A percentile compares a stretch with the other conserved stretches of the same genome.
Conservation (phyloP, 2,329 filamentous ascomycete genomes). For the Xylaria sp. region DNA sequence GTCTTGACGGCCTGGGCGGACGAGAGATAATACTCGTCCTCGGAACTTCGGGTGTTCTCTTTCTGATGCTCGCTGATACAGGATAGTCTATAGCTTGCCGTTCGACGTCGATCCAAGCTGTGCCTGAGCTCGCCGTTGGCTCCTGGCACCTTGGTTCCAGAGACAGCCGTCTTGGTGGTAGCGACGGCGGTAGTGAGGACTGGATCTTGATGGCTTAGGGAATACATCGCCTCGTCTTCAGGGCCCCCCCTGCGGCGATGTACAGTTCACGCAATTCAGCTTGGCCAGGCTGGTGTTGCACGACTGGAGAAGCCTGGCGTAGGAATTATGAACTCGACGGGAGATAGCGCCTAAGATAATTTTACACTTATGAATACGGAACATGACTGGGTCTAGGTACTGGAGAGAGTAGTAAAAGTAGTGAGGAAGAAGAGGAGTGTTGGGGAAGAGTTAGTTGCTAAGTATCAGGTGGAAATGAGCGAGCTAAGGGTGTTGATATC, state of each 20-base stretch:
- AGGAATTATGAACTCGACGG: constrained; percentile 31
- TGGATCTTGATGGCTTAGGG: constrained; percentile 35
- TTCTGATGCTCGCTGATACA: constrained; percentile 38
- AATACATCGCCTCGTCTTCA: constrained; percentile 40
- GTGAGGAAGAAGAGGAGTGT: background rate
- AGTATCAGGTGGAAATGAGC: background rate
- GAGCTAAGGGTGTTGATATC: too few species aligned
- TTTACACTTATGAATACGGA: constrained; percentile 39
- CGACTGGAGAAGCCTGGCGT: constrained; percentile 32
- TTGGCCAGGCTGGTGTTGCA: constrained; percentile 34
- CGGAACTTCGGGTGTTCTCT: constrained; percentile 40
- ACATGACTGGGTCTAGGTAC: constrained; percentile 39
- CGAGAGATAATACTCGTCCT: constrained; percentile 36
- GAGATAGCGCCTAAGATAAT: constrained; percentile 39
- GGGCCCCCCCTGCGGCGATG: constrained; percentile 30
- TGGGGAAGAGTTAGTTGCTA: background rate
- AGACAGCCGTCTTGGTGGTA: constrained; percentile 17
- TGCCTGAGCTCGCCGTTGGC: constrained; percentile 24
- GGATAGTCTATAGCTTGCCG: constrained; percentile 26
- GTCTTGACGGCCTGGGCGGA: constrained; percentile 21
- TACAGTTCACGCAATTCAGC: constrained; percentile 26
- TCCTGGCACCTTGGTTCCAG: constrained; percentile 31
- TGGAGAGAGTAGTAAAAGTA: background rate
- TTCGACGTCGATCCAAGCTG: constrained; percentile 19
- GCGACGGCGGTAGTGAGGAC: constrained; percentile 19